Base-by-base conservation (phyloP, 164 flowering plant genomes). In the Magnolia changhungtana region DNA sequence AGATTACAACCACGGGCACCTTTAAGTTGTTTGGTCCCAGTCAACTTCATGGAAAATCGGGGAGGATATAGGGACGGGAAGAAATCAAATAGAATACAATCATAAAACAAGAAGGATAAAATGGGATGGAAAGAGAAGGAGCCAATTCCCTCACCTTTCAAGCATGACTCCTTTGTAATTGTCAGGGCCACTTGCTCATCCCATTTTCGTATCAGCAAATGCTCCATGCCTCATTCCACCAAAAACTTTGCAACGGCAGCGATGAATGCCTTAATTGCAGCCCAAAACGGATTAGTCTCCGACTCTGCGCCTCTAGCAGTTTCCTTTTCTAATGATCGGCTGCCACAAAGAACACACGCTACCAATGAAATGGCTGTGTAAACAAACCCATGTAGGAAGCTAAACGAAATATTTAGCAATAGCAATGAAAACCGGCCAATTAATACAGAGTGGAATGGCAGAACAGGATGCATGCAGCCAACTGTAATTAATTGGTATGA, bases 271-370 rank as follows among this genome's bases (percentile, higher is more conserved):
- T 82, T 86, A 7, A 88, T 24, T 24, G 81, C 74, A n/a, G 82
- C 87, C 82, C 79, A 72, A 64, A 90, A 37, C 1, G 94, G 89
- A 79, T 87, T 87, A 7, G 21, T 76, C 70, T 80, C 84, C 45
- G 45, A 37, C 61, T 55, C 61, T 37, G 45, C 45, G 4, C 45
- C 45, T 55, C 18, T 55, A 3, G 8, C 3, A 16, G 13, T 55
- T 16, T 31, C 80, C 75, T 45, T 86, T 80, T 86, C 87, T 90
- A 91, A 87, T 64, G 92, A 85, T 81, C 84, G 85, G n/a, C 93
- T 91, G 92, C 75, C 19, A 63, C 81, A 45, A 67, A 31, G 29
- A 45, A 68, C 2, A 27, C 19, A 4, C 7, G 27, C 49, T 21
- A 31, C 65, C 52, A 69, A 71, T 63, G 37, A 55, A 55, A 55